Base-by-base conservation (phyloP, 2,329 filamentous ascomycete species). In the Penicillium concentricum region DNA sequence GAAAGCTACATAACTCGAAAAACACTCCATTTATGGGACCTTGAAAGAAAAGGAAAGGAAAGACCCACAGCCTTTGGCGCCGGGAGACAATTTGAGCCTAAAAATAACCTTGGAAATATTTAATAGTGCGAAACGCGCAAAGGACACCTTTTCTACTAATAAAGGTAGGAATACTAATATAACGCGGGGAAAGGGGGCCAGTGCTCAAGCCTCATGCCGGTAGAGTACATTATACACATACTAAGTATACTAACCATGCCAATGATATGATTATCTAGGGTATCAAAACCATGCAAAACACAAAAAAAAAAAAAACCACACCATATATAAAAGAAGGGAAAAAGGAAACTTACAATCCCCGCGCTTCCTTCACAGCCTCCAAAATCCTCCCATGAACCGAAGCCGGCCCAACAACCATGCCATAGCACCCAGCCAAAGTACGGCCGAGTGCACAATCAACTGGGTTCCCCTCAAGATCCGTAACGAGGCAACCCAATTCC, bases 401-500 rank as follows among this genome's bases (percentile, higher is more conserved):
- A n/a, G 63, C 62, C 38, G 73, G 72, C 39, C 76, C 76, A 58
- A 75, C 72, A 49, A 79, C 69, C 67, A 77, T 72, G 7, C 77
- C 77, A 57, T 72, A 68, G 55, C 77, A 77, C 8, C 63, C 67
- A 16, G 69, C 67, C 42, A 79, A 63, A 15, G 67, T 73, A 57
- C 77, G 69, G 7, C 77, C 77, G n/a, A 69, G 53, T 6, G 72
- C 69, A 62, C 81, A 82, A 56, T 82, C 78, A 34, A 84, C 78
- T 3, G 72, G 62, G 35, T 73, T 78, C 2, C 82, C 82, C 30
- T 80, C 68, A 43, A 83, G 67, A 66, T 84, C 82, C 2, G 75
- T 79, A 24, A 84, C 76, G 47, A 74, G 70, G 9, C 78, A 79
- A 7, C 82, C 82, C 2, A 78, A 73, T 63, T 84, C 82, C 54